Percentiles rank a stretch among this genome's conserved stretches.
These are phyloP conservation scores for Gliomastix tumulicola DNA, from an alignment of 2,329 filamentous ascomycete genomes.

Conservation along the genomic window DNA sequence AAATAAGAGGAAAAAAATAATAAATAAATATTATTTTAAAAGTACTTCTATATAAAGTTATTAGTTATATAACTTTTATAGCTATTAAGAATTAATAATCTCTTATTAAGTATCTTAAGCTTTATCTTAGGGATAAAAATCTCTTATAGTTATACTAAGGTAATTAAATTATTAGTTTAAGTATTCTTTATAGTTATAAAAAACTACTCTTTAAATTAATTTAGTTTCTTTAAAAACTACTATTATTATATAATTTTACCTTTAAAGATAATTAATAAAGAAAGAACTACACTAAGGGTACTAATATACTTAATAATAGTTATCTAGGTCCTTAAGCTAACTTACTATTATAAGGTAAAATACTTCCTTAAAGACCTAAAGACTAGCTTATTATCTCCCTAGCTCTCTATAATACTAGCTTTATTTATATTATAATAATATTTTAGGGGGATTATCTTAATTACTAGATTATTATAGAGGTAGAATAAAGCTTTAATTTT, in stretches of 20 bases:
- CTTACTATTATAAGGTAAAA: neutral
- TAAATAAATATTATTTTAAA: constrained; percentile 1
- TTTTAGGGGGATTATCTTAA: neutral
- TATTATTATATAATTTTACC: too few relatives aligned
- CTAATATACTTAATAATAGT: constrained; percentile 4
- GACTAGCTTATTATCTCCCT: neutral
- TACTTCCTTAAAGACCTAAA: neutral
- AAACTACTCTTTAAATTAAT: too few relatives aligned
- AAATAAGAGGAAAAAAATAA: constrained; percentile 1
- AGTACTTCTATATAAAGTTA: neutral
- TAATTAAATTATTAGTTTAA: constrained; percentile 1
- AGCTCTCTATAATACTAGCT: neutral
- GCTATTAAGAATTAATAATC: constrained; percentile 1
- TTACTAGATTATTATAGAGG: neutral
- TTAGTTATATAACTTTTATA: constrained; percentile 1
- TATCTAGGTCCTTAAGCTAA: neutral
- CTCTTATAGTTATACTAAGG: too few relatives aligned
- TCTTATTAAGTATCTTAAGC: too few relatives aligned
- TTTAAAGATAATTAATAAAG: too few relatives aligned
- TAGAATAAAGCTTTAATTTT: neutral
- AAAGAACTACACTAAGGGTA: too few relatives aligned
- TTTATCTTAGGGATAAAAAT: neutral
- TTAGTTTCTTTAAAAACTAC: too few relatives aligned
- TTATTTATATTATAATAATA: neutral
- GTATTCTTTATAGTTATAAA: constrained; percentile 1